Evolutionary conservation across 495 filamentous ascomycete genomes (phyloP), one percentile per base, ranked within the genome.

Genomic region (Echria macrotheca): DNA sequence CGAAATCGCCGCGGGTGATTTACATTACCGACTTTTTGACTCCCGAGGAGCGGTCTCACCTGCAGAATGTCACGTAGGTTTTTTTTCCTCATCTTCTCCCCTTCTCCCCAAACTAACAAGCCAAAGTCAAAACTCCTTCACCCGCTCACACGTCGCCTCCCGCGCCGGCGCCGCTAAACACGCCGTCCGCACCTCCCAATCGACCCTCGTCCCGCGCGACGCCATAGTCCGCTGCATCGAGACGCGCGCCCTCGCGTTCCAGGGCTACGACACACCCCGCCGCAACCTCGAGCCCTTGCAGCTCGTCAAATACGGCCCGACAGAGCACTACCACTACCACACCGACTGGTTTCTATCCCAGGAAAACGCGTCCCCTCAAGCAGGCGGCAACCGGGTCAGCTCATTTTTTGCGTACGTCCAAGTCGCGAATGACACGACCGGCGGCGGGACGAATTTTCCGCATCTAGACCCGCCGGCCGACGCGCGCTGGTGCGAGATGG

Each of bases 221-320:
- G 57, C 68, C 31, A 69, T 77, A 1, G 80, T 87, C 3, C 76
- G 78, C 25, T 88, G 85, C 67, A 78, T 88, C 49, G 82, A 86
- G 55, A 66, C 74, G 22, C 83, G 85, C 29, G 85, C 85, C 7
- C 72, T 80, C 8, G 42, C 70, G n/a, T 84, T 89, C 64, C 85
- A 87, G 53, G 85, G 85, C 62, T 84, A 69, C 56, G 62, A 67
- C 49, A 47, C 58, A 10, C 66, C 71, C 0, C 69, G 64, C 5
- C 44, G 64, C 2, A 63, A 71, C 44, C 66, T 80, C 4, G 77
- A 80, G 60, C 73, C 75, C 1, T 51, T 80, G 17, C 77, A 80
- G 52, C 69, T 78, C 1, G 77, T 80, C 35, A 69, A 71, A 44
- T 80, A 81, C 57, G 67, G 53, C 17, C 54, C 61, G 10, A 65